Evolutionary conservation across 805 yeast genomes (phyloP).

Genomic region (Starmerella bacillaris): DNA sequence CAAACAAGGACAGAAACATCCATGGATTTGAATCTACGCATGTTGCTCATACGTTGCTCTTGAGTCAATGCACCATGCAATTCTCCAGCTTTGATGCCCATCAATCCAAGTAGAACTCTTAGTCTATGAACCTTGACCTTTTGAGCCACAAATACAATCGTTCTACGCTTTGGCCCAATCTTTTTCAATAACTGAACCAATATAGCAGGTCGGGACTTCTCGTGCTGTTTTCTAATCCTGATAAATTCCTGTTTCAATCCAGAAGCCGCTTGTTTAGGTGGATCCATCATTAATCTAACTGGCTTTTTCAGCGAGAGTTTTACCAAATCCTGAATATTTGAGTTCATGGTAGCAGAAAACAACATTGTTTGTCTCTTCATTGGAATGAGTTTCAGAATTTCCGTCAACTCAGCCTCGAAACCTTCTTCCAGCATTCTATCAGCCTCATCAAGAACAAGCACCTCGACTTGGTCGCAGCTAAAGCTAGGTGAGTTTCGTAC

Average conservation of each 20-base stretch:
- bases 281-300: conserved; percentile 86
- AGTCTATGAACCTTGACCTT: conserved; percentile 80
- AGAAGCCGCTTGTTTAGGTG: conserved; percentile 87
- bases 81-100: conserved; percentile 62
- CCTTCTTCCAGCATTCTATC: conserved; percentile 99
- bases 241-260: conserved; percentile 86
- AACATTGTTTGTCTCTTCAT: conserved; percentile 80
- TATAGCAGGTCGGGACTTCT: conserved; percentile 64
- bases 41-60: conserved; percentile 79
- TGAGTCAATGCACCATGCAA: conserved; percentile 65
- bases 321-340: conserved; percentile 70
- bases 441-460: conserved; percentile 89
- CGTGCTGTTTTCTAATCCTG: conserved; percentile 62
- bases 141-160: conserved; percentile 79
- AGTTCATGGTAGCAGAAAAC: conserved; percentile 97
- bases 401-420: conserved; percentile 85
- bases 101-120: conserved; percentile 63
- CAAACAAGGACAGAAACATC: conserved; percentile 77
- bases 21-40: conserved; percentile 63
- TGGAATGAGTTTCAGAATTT: conserved; percentile 73
- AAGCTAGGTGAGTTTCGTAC: conserved; percentile 87
- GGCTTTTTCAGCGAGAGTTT: conserved; percentile 80
- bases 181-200: conserved; percentile 52
- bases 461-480: conserved; percentile 77
- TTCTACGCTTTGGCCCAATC: conserved; percentile 51